These are phyloP conservation scores for Fusarium burgessii DNA, from an alignment of 2,329 filamentous ascomycete species.

Conservation along the genomic window DNA sequence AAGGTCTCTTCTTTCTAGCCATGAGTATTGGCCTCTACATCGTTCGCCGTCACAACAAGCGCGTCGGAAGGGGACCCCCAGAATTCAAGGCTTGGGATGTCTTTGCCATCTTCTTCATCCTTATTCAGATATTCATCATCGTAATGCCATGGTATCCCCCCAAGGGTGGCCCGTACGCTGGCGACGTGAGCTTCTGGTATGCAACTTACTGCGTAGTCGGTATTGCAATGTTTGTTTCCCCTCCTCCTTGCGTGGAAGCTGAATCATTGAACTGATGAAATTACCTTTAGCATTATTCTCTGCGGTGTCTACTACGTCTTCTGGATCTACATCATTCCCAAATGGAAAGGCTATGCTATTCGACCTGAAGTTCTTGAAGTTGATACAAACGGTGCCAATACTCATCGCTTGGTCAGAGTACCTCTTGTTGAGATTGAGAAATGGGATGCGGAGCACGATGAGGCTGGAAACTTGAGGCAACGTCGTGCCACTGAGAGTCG, in stretches of 20 bases:
- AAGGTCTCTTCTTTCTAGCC: conserved; percentile 67
- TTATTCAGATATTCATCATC: conserved; percentile 71
- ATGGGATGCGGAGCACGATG: conserved; percentile 72
- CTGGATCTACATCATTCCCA: conserved; percentile 69
- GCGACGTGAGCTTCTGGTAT: conserved; percentile 80
- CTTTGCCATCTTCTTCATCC: conserved; percentile 68
- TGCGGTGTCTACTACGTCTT: conserved; percentile 69
- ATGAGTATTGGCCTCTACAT: conserved; percentile 69
- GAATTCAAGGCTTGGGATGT: conserved; percentile 71
- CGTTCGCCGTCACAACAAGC: conserved; percentile 66
- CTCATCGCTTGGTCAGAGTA: conserved; percentile 65
- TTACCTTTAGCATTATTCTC: conserved; percentile 57
- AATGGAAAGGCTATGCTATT: conserved; percentile 63
- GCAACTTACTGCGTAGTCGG: conserved; percentile 76
- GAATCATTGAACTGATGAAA: not conserved
- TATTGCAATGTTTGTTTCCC: conserved; percentile 68
- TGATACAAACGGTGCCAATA: conserved; percentile 52
- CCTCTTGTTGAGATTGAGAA: conserved; percentile 60
- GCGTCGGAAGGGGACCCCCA: conserved; percentile 59
- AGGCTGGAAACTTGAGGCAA: conserved; percentile 47
- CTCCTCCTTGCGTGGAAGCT: fast-evolving
- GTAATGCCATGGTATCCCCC: conserved; percentile 81
- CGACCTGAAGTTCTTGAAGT: conserved; percentile 66
- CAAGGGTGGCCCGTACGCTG: conserved; percentile 66
- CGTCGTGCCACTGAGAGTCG: not conserved